Evolutionary conservation across 306 rosid genomes (phyloP), one percentile per base, ranked within the genome.

Genomic region (Vachellia collinsii): DNA sequence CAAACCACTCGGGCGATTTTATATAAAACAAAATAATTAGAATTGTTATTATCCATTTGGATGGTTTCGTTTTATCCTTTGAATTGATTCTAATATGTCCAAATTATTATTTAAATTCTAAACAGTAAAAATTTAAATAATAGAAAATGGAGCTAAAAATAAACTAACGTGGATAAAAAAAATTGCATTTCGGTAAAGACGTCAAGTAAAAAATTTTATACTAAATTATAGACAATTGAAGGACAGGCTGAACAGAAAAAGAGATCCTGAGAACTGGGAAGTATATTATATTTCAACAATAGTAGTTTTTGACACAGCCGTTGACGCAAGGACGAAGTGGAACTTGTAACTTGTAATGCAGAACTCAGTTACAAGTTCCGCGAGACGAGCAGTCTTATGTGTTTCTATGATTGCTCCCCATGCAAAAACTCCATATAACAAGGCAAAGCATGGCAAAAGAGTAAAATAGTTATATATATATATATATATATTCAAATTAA

Each of bases 351-450:
- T 19, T 54, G 17, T 51, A 17, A 51, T 17, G 20, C 22, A 17
- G 8, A 16, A 17, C 20, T 50, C 56, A 50, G 17, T 50, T 50
- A 50, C 56, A 50, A 50, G 56, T 16, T 50, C 56, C 20, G 0
- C 8, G 8, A 50, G 56, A 16, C 20, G 9, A 48, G 7, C 50
- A 46, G 14, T 46, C 50, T 11, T 46, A 0, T 13, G 3, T 3
- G 39, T 65, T 81, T 25, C 3, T 44, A 61, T 54, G 13, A 66
- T 44, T 36, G 23, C 9, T 62, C 23, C 82, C 72, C 78, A 19
- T 23, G 68, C 77, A 59, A 16, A 81, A 41, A 65, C 34, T 17
- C 77, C 11, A 72, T 14, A 77, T 68, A 69, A 73, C 7, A 22
- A 16, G 0, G 12, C 43, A 87, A 79, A 70, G 8, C 77, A 56